Base-by-base conservation (phyloP, 108 stramenopile species). In the Poteriospumella lacustris region DNA sequence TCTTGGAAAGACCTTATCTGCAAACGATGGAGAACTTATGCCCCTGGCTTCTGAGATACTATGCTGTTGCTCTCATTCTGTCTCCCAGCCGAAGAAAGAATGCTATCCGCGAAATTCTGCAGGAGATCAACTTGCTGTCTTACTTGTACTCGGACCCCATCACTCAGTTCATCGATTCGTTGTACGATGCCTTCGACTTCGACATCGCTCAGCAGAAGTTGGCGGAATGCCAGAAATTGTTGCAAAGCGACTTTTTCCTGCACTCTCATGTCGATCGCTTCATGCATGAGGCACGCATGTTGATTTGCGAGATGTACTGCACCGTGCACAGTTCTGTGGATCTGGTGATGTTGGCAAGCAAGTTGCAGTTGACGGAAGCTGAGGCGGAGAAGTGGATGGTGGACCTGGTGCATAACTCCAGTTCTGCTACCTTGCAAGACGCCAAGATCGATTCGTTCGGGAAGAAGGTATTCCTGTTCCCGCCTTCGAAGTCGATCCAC, bases 231-330 rank as follows among this genome's bases (percentile, higher is more conserved):
- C 90, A 89, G 67, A 78, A 87, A 44, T 94, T 98, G 29, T 84
- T 99, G 64, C 70, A 76, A 34, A 82, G 92, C 43, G 98, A 99
- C 82, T 99, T 95, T 85, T 99, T 99, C 87, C 89, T 99, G 56
- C 94, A 92, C 85, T 89, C 88, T 70, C 92, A 91, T 72, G 69
- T 58, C 3, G 82, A 81, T 42, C 84, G 93, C 77, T 98, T 99
- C 84, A 93, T 98, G 94, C 95, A 96, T 83, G 94, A 94, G 75
- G 97, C 98, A 24, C 88, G 98, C 26, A 92, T 95, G 41, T 95
- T 97, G 90, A 93, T 97, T 58, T 97, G 97, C 88, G 98, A 99
- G 86, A 97, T 97, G 70, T 97, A 96, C 84, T 99, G 98, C 82
- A 88, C 95, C 59, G 96, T 99, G 81, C 96, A 99, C 90, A 90